A percentile compares a stretch with the other conserved stretches of the same genome.
These are phyloP conservation scores for Chlorella sp. DNA, from an alignment of 139 green algal species.

Conservation along the genomic window DNA sequence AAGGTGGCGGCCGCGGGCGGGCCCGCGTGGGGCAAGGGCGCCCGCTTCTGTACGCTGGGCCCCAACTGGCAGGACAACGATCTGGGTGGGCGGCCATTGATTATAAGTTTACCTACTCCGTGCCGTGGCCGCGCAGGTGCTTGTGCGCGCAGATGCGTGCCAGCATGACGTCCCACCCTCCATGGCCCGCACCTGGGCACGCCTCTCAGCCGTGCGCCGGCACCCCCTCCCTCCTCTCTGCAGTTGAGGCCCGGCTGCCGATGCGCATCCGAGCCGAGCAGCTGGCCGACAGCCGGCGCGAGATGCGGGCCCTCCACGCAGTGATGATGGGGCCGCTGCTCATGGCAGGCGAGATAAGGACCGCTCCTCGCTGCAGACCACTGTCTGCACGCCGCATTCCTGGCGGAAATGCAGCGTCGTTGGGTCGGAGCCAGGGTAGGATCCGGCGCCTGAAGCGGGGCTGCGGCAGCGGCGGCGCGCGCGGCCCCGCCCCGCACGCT, in stretches of 20 bases:
- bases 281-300: slow-evolving; percentile 18
- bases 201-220: no score
- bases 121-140: no score
- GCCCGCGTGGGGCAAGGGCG: not conserved
- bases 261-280: slow-evolving; percentile 16
- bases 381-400: no score
- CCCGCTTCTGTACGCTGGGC: slow-evolving; percentile 22
- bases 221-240: not conserved
- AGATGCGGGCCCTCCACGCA: slow-evolving; percentile 19
- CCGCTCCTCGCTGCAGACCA: not conserved
- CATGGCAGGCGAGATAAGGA: slow-evolving; percentile 31
- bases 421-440: no score
- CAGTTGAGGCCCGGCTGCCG: slow-evolving; percentile 27
- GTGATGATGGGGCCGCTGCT: slow-evolving; percentile 44
- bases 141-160: no score
- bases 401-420: no score
- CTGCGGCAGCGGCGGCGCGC: no score
- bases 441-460: no score
- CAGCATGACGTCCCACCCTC: no score
- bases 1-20: not conserved
- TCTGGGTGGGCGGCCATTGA: not conserved
- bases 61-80: slow-evolving; percentile 20
- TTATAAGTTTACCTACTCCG: not conserved
- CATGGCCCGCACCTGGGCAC: not conserved
- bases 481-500: no score